A percentile compares a stretch with the other conserved stretches of the same genome.
Conservation (phyloP, 176 grass and related monocot genomes). For the Panicum miliaceum region DNA sequence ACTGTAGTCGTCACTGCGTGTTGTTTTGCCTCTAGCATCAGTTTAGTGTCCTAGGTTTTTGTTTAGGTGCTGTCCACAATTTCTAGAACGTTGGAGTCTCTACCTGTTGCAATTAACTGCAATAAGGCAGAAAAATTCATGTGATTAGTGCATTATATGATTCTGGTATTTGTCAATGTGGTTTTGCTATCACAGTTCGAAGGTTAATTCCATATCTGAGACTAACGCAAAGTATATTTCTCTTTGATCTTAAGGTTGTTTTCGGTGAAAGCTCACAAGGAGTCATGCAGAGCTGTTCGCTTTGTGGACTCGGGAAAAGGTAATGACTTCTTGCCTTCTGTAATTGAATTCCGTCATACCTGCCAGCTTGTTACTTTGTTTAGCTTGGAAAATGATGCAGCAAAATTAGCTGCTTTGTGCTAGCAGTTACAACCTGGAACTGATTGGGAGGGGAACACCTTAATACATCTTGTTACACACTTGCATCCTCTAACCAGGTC, state of each 20-base stretch:
- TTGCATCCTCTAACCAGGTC: slow-evolving; percentile 1
- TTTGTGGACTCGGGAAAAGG: slow-evolving; percentile 85
- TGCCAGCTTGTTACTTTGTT: neutral
- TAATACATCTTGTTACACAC: neutral
- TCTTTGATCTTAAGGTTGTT: slow-evolving; percentile 40
- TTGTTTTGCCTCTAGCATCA: neutral
- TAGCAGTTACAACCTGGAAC: neutral
- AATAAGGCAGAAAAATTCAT: neutral
- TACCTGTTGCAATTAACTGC: neutral
- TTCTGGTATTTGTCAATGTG: neutral
- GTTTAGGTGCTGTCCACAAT: neutral
- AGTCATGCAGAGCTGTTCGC: slow-evolving; percentile 85
- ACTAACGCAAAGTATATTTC: slow-evolving; percentile 1
- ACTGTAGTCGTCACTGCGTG: neutral
- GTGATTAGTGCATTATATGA: neutral
- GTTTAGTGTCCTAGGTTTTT: neutral
- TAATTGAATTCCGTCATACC: neutral
- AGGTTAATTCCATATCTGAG: neutral
- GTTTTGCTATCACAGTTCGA: neutral
- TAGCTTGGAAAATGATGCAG: neutral
- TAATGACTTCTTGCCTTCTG: slow-evolving; percentile 43
- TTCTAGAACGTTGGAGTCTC: neutral
- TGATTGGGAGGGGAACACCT: neutral
- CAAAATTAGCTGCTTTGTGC: neutral
- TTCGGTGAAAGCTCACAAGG: slow-evolving; percentile 52